A percentile compares a stretch with the other conserved stretches of the same genome.
Evolutionary conservation across 2,329 filamentous ascomycete species (phyloP).

Genomic region (Diaporthe helianthi): DNA sequence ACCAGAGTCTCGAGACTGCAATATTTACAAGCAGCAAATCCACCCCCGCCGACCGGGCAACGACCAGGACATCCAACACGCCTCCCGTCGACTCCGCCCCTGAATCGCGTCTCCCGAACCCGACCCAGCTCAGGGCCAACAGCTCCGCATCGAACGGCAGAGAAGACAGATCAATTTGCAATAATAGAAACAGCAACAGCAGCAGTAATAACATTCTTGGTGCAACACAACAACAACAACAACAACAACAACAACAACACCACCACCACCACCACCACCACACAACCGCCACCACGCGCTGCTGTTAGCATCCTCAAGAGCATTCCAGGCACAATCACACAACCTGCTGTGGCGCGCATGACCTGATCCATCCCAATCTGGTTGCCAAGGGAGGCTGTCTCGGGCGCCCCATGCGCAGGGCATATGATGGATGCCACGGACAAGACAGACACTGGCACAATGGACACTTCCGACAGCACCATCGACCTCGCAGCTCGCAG

Average conservation of each 20-base stretch:
- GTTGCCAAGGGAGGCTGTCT: constrained; percentile 27
- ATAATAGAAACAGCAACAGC: not conserved
- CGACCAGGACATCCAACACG: constrained; percentile 12
- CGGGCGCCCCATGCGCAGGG: constrained; percentile 18
- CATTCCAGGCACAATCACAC: not conserved
- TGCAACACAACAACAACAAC: not conserved
- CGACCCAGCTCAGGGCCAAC: not conserved
- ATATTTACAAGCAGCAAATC: not conserved
- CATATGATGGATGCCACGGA: constrained; percentile 5
- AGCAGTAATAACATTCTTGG: constrained; percentile 3
- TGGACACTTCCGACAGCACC: constrained; percentile 28
- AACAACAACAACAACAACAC: not conserved
- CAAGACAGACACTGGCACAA: constrained; percentile 10
- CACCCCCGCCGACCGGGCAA: not conserved
- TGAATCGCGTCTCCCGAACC: constrained; percentile 20
- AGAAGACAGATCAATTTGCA: not conserved
- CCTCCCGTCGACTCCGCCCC: constrained; percentile 9
- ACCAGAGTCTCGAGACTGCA: not conserved
- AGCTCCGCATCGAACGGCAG: not conserved
- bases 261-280: not conserved
- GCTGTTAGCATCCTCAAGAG: not conserved
- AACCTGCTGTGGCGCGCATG: constrained; percentile 5
- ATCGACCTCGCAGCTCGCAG: constrained; percentile 27
- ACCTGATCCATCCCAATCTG: constrained; percentile 6
- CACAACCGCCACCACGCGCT: not conserved